Percentiles rank a stretch among this genome's conserved stretches.
phyloP scores from a whole-genome alignment of 208 protist species.

The Blechomonas ayalai region DNA sequence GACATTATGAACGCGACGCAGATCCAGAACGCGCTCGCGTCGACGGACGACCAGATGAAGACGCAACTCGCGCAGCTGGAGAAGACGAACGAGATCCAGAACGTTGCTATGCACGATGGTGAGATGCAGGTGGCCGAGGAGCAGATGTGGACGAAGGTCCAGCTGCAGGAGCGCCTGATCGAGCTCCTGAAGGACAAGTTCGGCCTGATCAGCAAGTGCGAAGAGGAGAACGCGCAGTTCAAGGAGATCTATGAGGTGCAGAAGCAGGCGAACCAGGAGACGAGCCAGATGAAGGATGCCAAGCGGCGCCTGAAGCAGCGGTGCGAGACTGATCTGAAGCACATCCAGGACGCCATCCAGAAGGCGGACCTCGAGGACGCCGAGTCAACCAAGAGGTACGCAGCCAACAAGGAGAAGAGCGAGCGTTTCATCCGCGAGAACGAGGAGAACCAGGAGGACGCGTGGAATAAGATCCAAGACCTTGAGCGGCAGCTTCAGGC shows the following conservation, averaged over 20 bases:
- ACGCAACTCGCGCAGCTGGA: conserved; percentile 76
- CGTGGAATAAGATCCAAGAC: conserved; percentile 51
- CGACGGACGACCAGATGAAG: conserved; percentile 69
- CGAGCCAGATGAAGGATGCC: conserved; percentile 47
- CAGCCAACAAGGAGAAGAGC: conserved; percentile 37
- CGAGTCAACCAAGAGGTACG: conserved; percentile 40
- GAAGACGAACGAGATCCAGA: conserved; percentile 75
- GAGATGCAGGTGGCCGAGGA: conserved; percentile 83
- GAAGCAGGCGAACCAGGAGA: conserved; percentile 54
- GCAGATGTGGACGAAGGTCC: conserved; percentile 79
- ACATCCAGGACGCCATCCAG: conserved; percentile 51
- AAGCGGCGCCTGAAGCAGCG: conserved; percentile 49
- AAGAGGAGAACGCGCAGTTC: conserved; percentile 74
- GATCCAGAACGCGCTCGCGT: conserved; percentile 65
- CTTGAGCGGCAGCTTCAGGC: conserved; percentile 42
- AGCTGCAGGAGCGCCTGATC: conserved; percentile 75
- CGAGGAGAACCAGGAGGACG: conserved; percentile 44
- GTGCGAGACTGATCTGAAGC: conserved; percentile 49
- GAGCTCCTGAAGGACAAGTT: conserved; percentile 78
- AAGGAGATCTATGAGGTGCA: conserved; percentile 70
- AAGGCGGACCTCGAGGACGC: conserved; percentile 48
- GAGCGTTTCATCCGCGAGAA: conserved; percentile 36
- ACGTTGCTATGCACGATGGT: conserved; percentile 70
- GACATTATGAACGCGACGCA: conserved; percentile 78
- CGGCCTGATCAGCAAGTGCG: conserved; percentile 53